A percentile compares a stretch with the other conserved stretches of the same genome.
phyloP scores from a whole-genome alignment of 306 rosid genomes.

The Dryas octopetala region DNA sequence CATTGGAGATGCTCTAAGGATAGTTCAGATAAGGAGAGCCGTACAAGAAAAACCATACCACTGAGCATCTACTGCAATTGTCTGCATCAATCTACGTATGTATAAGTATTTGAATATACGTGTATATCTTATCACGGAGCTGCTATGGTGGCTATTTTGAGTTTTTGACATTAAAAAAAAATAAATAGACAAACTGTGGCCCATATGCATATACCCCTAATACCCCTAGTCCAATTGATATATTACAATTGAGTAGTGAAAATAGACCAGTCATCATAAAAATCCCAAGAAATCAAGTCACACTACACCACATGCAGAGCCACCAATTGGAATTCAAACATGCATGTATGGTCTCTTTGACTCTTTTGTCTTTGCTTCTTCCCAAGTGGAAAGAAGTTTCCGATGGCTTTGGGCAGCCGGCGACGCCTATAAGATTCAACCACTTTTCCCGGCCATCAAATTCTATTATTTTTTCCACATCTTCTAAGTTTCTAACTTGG shows the following conservation, averaged over 20 bases:
- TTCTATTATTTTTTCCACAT: not conserved
- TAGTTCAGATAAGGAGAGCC: too few relatives aligned
- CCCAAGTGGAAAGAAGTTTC: not conserved
- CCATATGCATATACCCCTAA: not conserved
- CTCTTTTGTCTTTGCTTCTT: not conserved
- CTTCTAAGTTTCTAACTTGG: constrained; percentile 27
- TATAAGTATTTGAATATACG: not conserved
- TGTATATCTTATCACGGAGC: not conserved
- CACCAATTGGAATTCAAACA: constrained; percentile 20
- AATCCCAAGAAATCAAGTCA: not conserved
- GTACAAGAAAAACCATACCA: too few relatives aligned
- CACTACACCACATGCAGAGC: not conserved
- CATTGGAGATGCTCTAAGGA: too few relatives aligned
- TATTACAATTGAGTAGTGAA: not conserved
- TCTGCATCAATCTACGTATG: not conserved
- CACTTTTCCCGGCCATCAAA: not conserved
- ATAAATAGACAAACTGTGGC: not conserved
- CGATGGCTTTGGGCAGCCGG: constrained; percentile 14
- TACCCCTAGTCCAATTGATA: not conserved
- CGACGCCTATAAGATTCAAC: not conserved
- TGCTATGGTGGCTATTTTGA: not conserved
- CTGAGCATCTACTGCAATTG: too few relatives aligned
- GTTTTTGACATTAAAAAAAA: not conserved
- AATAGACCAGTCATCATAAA: constrained; percentile 5
- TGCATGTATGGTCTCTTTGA: not conserved